Percentiles rank a stretch among this genome's conserved stretches.
Conservation (phyloP, 768 basidiomycete genomes). For the Porphyrellus cyaneotinctus region DNA sequence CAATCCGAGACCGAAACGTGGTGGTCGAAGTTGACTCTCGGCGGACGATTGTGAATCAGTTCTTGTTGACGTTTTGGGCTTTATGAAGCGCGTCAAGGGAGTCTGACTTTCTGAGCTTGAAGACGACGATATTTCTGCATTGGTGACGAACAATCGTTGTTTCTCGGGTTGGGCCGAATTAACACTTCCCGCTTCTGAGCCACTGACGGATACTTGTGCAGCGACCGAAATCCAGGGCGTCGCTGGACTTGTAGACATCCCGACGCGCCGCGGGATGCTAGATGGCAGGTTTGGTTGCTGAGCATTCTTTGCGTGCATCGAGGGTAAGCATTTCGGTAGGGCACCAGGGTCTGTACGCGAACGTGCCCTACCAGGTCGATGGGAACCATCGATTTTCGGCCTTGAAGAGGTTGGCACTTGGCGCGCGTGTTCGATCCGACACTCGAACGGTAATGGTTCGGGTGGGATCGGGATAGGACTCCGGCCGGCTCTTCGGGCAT, state of each 20-base stretch:
- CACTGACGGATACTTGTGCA: slow-evolving; percentile 6
- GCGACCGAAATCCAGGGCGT: slow-evolving; percentile 10
- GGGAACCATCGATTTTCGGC: slow-evolving; percentile 9
- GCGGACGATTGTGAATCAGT: slow-evolving; percentile 22
- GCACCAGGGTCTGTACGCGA: slow-evolving; percentile 30
- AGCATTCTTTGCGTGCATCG: slow-evolving; percentile 1
- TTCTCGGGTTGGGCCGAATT: slow-evolving; percentile 24
- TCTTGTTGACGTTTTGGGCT: slow-evolving; percentile 13
- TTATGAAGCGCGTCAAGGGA: slow-evolving; percentile 10
- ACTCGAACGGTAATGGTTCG: slow-evolving; percentile 4
- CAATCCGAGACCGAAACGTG: slow-evolving; percentile 30
- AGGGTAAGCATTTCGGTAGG: slow-evolving; percentile 7
- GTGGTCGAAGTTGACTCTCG: slow-evolving; percentile 19
- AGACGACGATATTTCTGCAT: slow-evolving; percentile 39
- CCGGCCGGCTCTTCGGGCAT: slow-evolving; percentile 10
- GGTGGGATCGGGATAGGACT: slow-evolving; percentile 10
- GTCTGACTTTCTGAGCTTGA: slow-evolving; percentile 40
- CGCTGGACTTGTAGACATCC: slow-evolving; percentile 12
- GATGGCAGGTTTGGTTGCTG: slow-evolving; percentile 16
- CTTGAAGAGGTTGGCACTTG: slow-evolving; percentile 2
- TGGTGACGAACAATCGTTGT: slow-evolving; percentile 44
- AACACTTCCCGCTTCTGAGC: slow-evolving; percentile 32
- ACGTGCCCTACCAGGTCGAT: slow-evolving; percentile 25
- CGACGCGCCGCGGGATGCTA: slow-evolving; percentile 26
- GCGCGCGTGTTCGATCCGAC: slow-evolving; percentile 6